Percentiles rank a stretch among this genome's conserved stretches.
These are phyloP conservation scores for Emiliania huxleyi DNA, from an alignment of 78 protist genomes.

Conservation along the genomic window DNA sequence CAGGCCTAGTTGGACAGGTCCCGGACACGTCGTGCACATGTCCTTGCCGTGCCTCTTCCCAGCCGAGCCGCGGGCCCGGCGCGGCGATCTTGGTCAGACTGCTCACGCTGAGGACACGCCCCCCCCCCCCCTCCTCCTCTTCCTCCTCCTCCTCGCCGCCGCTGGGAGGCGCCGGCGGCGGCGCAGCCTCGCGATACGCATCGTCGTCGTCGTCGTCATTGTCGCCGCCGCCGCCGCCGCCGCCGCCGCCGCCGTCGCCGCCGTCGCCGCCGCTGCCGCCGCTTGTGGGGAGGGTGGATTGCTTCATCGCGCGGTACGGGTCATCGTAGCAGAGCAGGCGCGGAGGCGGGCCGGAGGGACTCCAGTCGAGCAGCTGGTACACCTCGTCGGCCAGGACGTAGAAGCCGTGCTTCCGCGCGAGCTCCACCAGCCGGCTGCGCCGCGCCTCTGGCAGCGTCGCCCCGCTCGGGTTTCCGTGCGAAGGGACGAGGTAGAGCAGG, in stretches of 20 bases:
- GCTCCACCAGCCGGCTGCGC: background rate
- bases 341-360: background rate
- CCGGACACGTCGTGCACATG: too few species aligned
- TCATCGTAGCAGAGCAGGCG: background rate
- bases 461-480: slow-evolving; percentile 26
- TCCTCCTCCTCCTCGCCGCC: background rate
- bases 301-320: background rate
- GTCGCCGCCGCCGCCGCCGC: too few species aligned
- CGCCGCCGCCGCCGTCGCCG: too few species aligned
- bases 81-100: slow-evolving; percentile 17
- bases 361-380: slow-evolving; percentile 10
- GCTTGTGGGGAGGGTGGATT: too few species aligned
- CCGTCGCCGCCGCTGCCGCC: too few species aligned
- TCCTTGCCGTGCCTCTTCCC: too few species aligned
- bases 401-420: background rate
- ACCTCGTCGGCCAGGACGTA: slow-evolving; percentile 28
- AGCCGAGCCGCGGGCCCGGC: too few species aligned
- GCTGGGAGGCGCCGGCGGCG: background rate
- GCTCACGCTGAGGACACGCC: background rate
- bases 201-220: too few species aligned
- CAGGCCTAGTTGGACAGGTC: too few species aligned
- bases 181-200: background rate
- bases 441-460: background rate
- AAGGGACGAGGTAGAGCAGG: slow-evolving; percentile 35
- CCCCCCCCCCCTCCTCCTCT: background rate